Conservation (phyloP, 2,329 filamentous ascomycete species). For the Clarireedia homoeocarpa region DNA sequence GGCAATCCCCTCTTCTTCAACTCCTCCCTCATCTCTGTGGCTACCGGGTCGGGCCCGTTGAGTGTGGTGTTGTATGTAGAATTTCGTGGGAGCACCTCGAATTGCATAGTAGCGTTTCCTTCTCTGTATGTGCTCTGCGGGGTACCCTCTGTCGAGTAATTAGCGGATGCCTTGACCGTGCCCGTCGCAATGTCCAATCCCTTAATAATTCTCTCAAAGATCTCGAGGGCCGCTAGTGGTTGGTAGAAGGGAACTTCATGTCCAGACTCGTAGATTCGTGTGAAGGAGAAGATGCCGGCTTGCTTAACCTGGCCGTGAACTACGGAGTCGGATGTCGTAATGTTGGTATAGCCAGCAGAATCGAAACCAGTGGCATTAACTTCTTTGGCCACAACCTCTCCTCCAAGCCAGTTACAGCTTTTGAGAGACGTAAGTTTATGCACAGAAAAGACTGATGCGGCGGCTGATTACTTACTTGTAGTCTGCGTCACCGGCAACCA, state of each 20-base stretch:
- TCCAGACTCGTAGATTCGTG: constrained; percentile 55
- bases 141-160: constrained; percentile 18
- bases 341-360: constrained; percentile 60
- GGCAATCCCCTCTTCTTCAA: constrained; percentile 9
- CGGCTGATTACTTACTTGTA: constrained; percentile 36
- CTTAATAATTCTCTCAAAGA: constrained; percentile 43
- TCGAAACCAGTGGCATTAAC: constrained; percentile 41
- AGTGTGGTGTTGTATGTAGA: constrained; percentile 41
- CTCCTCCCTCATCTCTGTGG: background rate
- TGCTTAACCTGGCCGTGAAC: constrained; percentile 67
- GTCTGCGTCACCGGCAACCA: constrained; percentile 50
- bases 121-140: constrained; percentile 21
- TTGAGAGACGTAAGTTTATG: constrained; percentile 47
- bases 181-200: constrained; percentile 43
- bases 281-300: constrained; percentile 62
- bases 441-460: constrained; percentile 30
- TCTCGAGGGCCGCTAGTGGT: constrained; percentile 41
- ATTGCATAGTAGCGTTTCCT: constrained; percentile 34
- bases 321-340: constrained; percentile 55
- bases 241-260: constrained; percentile 50
- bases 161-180: constrained; percentile 38
- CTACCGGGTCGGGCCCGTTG: constrained; percentile 32
- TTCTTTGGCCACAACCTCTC: constrained; percentile 59
- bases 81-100: constrained; percentile 33
- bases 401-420: constrained; percentile 62